Conservation (phyloP, 495 filamentous ascomycete species). For the Aspergillus asperescens region DNA sequence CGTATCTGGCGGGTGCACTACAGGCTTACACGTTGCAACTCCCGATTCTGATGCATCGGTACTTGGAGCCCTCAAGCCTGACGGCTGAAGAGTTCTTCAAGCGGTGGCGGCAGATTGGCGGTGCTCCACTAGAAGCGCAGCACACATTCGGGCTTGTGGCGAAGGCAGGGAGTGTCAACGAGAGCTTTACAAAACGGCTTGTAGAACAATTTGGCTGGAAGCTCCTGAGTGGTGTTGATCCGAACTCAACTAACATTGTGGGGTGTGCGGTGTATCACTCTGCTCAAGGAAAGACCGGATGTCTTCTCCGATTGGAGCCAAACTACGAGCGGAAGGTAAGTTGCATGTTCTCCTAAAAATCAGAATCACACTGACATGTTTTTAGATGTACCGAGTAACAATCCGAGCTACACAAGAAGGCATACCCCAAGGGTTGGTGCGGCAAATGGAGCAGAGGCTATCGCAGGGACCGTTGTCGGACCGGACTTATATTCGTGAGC, state of each 20-base stretch:
- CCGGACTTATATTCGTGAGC: conserved; percentile 6
- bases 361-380: conserved; percentile 8
- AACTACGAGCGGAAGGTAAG: conserved; percentile 83
- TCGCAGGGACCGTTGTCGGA: conserved; percentile 44
- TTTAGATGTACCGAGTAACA: conserved; percentile 90
- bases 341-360: neutral
- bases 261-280: conserved; percentile 88
- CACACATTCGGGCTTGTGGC: conserved; percentile 64
- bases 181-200: conserved; percentile 56
- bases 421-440: conserved; percentile 73
- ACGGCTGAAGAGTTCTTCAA: conserved; percentile 94
- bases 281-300: conserved; percentile 84
- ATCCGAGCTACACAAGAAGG: conserved; percentile 89
- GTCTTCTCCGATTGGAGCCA: conserved; percentile 87
- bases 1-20: conserved; percentile 87
- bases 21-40: conserved; percentile 91
- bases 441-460: conserved; percentile 79
- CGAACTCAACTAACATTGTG: conserved; percentile 86
- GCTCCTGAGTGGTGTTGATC: conserved; percentile 77
- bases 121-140: conserved; percentile 78
- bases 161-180: conserved; percentile 46
- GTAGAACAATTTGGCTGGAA: conserved; percentile 86
- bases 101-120: conserved; percentile 97
- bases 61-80: conserved; percentile 86
- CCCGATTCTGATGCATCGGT: conserved; percentile 85